Evolutionary conservation across 2,329 filamentous ascomycete genomes (phyloP), one percentile per base, ranked within the genome.

Genomic region (Penicillium sp.): DNA sequence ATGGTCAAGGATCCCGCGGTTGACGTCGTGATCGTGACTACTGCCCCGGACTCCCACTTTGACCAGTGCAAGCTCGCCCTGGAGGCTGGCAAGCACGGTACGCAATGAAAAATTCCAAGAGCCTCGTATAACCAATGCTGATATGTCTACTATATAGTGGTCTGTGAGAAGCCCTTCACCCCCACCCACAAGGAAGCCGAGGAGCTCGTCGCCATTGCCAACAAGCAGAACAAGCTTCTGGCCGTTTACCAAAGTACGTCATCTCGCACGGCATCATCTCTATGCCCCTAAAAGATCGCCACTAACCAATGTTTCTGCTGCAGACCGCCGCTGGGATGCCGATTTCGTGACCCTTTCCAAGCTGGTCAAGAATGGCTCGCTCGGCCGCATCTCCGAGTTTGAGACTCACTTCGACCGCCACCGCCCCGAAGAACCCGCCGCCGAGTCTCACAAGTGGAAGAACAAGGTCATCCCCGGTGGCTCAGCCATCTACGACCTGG

Each of bases 141-240:
- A 48, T 49, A 28, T 34, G 49, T 33, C 42, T 36, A 2, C 24
- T 8, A 9, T 9, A 31, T 48, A 77, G 86, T 92, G 24, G 77
- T 93, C 47, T 86, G 88, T 45, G 89, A 93, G 76, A 93, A 93
- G 76, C 89, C 89, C 2, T 93, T 93, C 68, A 87, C 89, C 12
- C 86, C 88, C 18, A 88, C 85, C 1, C 77, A 81, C 1, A 77
- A 81, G 52, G 85, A 92, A 72, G 88, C 88, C 10, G 78, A 83
- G 31, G 73, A 82, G 60, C 81, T 93, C 6, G 79, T 82, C 42
- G 70, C 71, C 9, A 73, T 86, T 45, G 81, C 85, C 9, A 70
- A 77, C 57, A 70, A 79, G 53, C 70, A 78, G 43, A 70, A 75
- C 34, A 77, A 77, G 50, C 67, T 85, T 42, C 70, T 89, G 54